Base-by-base conservation (phyloP, 768 basidiomycete species). In the Mycena vitilis region DNA sequence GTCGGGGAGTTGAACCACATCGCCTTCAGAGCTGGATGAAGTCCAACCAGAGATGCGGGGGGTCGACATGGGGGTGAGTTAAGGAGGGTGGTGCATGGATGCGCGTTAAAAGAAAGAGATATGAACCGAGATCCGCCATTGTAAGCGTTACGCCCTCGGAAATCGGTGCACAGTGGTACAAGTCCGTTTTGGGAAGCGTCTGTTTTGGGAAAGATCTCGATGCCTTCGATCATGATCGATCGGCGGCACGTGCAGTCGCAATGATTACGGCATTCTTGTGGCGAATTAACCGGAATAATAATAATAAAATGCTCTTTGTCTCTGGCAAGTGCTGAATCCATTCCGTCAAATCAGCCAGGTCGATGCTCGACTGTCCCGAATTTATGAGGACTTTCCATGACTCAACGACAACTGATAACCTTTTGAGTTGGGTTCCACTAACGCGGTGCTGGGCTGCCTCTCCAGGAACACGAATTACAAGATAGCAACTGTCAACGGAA, bases 21-120 rank as follows among this genome's bases (percentile, higher is more conserved):
- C 66, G 66, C 66, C 70, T 1, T 52, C 54, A 36, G 54, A 62
- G 48, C 23, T 57, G 34, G 37, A 25, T 2, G 70, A 42, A 22
- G 45, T 30, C 70, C 70, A 71, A 2, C 70, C 70, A 61, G 61
- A 47, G 42, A 65, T 45, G 18, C 54, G 45, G 53, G 53, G 52
- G 36, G 57, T 20, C 30, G 66, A 55, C 70, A 71, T 71, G 30
- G 53, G 36, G 30, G 15, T 7, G 34, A 13, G 18, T 56, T 44
- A 42, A 5, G 23, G 38, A 62, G 22, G 2, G 38, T 18, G 56
- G 22, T 16, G 18, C 45, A 49, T 49, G 4, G 25, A 44, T 22
- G 22, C 18, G 54, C 13, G 45, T 63, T 58, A 45, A 53, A 49
- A 47, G 20, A 45, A 30, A 34, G 47, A 2, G 16, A 36, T 13